Evolutionary conservation across 2,329 filamentous ascomycete species (phyloP).

Genomic region (Monilinia vaccinii-corymbosi): DNA sequence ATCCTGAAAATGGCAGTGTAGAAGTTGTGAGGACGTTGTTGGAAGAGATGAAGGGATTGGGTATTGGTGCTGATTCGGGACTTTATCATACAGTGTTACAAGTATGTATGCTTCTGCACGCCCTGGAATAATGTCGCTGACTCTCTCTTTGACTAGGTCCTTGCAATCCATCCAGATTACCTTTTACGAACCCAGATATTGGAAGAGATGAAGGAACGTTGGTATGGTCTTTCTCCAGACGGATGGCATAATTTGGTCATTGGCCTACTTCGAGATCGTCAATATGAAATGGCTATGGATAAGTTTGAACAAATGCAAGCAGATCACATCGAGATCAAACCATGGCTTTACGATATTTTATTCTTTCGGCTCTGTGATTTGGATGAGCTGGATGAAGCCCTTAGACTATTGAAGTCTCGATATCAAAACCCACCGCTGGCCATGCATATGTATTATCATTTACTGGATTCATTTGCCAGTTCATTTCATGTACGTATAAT

Average conservation of each 20-base stretch:
- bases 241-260: conserved; percentile 60
- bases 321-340: conserved; percentile 44
- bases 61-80: conserved; percentile 53
- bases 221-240: conserved; percentile 53
- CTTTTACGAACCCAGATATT: conserved; percentile 63
- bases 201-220: conserved; percentile 62
- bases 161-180: conserved; percentile 82
- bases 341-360: conserved; percentile 73
- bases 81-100: conserved; percentile 66
- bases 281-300: conserved; percentile 71
- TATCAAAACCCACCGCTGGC: conserved; percentile 22
- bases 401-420: conserved; percentile 56
- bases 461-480: conserved; percentile 67
- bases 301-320: conserved; percentile 58
- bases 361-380: conserved; percentile 63
- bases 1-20: conserved; percentile 55
- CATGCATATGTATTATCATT: conserved; percentile 50
- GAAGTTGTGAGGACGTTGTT: conserved; percentile 54
- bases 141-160: conserved; percentile 37
- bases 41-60: conserved; percentile 57
- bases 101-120: conserved; percentile 33
- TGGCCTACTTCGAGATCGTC: conserved; percentile 69
- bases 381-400: conserved; percentile 68
- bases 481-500: conserved; percentile 45
- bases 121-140: background rate